Percentiles rank a stretch among this genome's conserved stretches.
phyloP scores from a whole-genome alignment of 805 yeast genomes.

The Lipomyces anomalus region DNA sequence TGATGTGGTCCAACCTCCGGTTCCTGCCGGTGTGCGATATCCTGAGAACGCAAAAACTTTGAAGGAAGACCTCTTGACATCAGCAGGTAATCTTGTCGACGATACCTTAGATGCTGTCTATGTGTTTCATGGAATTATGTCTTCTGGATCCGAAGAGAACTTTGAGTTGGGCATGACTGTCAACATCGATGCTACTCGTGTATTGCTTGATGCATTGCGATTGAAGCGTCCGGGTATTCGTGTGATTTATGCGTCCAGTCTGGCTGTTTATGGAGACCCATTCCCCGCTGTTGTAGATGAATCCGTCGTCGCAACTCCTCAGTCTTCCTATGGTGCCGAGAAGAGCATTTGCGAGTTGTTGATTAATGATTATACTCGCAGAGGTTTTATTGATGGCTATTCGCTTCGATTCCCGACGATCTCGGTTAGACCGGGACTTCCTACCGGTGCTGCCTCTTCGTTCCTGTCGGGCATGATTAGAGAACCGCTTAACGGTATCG shows the following conservation, averaged over 20 bases:
- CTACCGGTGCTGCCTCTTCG: slow-evolving; percentile 27
- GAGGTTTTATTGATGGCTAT: slow-evolving; percentile 26
- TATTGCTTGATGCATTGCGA: slow-evolving; percentile 23
- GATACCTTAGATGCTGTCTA: slow-evolving; percentile 17
- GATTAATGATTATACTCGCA: slow-evolving; percentile 26
- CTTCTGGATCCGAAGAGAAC: slow-evolving; percentile 27
- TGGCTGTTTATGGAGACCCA: slow-evolving; percentile 27
- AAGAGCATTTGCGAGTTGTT: slow-evolving; percentile 25
- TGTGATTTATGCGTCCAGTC: slow-evolving; percentile 25
- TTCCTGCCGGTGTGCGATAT: slow-evolving; percentile 11
- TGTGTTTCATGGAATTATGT: slow-evolving; percentile 29
- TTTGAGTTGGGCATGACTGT: slow-evolving; percentile 28
- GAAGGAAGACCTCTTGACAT: slow-evolving; percentile 21
- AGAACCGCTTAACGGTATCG: slow-evolving; percentile 23
- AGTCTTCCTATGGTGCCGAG: slow-evolving; percentile 29
- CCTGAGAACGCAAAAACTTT: slow-evolving; percentile 8
- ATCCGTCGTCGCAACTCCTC: slow-evolving; percentile 25
- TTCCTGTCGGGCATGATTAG: slow-evolving; percentile 28
- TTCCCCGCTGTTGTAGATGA: slow-evolving; percentile 24
- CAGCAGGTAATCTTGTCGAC: slow-evolving; percentile 10
- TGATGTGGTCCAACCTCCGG: slow-evolving; percentile 24
- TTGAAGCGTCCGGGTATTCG: slow-evolving; percentile 11
- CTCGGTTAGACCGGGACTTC: slow-evolving; percentile 27
- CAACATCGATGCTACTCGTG: slow-evolving; percentile 26
- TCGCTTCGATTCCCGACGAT: slow-evolving; percentile 23